A percentile compares a stretch with the other conserved stretches of the same genome.
Evolutionary conservation across 805 yeast species (phyloP).

Genomic region (Barnettozyma vustinii): DNA sequence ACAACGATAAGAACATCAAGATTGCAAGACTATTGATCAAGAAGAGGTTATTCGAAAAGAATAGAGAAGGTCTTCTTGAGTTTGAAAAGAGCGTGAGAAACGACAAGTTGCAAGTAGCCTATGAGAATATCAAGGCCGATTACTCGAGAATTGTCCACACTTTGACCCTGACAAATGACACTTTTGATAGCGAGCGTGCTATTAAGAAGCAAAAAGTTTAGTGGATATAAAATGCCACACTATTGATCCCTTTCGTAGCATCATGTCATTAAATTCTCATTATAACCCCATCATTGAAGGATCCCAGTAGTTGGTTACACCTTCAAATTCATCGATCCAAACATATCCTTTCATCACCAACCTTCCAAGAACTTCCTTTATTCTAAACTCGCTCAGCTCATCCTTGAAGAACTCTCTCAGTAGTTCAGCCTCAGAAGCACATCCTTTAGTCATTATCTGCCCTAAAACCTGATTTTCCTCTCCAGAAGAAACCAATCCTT

Average conservation of each 20-base stretch:
- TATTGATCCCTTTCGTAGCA: background rate
- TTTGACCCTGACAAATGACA: conserved; percentile 15
- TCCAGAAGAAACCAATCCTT: conserved; percentile 5
- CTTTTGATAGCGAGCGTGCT: conserved; percentile 6
- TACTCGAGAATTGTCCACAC: conserved; percentile 47
- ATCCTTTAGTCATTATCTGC: conserved; percentile 4
- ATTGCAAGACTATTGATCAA: conserved; percentile 56
- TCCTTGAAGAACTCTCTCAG: background rate
- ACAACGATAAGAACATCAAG: conserved; percentile 31
- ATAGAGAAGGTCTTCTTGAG: conserved; percentile 68
- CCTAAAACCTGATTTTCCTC: conserved; percentile 6
- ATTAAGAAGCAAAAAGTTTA: conserved; percentile 15
- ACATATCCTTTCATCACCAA: conserved; percentile 11
- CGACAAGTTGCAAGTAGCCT: conserved; percentile 74
- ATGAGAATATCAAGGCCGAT: conserved; percentile 61
- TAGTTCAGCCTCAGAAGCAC: conserved; percentile 1
- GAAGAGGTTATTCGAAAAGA: conserved; percentile 68
- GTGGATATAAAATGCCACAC: background rate
- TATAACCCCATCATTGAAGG: conserved; percentile 7
- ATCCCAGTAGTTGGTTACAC: conserved; percentile 9
- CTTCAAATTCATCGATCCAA: conserved; percentile 7
- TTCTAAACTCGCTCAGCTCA: conserved; percentile 1
- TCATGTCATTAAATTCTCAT: background rate
- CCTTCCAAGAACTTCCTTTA: conserved; percentile 2
- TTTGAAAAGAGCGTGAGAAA: conserved; percentile 58